Conservation (phyloP, 352 stramenopile species). For the Pythium aquatile region DNA sequence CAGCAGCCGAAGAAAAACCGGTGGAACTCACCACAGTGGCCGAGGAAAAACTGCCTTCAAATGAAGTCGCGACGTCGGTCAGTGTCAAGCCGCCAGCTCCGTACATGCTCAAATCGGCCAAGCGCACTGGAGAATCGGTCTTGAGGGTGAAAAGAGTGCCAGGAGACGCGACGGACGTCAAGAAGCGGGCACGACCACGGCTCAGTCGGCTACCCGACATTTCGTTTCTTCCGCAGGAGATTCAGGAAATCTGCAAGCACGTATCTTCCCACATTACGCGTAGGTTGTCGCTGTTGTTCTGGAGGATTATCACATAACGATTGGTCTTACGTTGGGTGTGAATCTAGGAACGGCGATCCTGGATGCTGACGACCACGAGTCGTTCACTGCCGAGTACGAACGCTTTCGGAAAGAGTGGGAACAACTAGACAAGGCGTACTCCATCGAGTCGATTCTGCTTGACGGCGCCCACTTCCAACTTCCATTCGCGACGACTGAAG, state of each 20-base stretch:
- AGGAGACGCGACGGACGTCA: conserved; percentile 12
- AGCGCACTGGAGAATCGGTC: not conserved
- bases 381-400: conserved; percentile 53
- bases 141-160: not conserved
- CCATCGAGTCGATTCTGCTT: conserved; percentile 24
- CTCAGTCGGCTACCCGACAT: conserved; percentile 46
- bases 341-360: conserved; percentile 44
- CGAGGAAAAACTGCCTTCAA: not conserved
- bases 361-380: conserved; percentile 59
- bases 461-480: conserved; percentile 24
- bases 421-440: conserved; percentile 55
- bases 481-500: conserved; percentile 14
- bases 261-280: conserved; percentile 44
- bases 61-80: not conserved
- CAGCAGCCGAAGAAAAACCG: not conserved
- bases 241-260: conserved; percentile 58
- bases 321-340: not conserved
- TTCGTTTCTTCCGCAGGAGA: conserved; percentile 44
- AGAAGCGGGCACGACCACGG: conserved; percentile 48
- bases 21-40: not conserved
- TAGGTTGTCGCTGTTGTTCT: conserved; percentile 1
- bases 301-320: too few species aligned
- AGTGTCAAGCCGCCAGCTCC: not conserved
- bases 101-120: not conserved
- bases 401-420: conserved; percentile 54